Conservation (phyloP, 192 early-diverging fungal species). For the Backusella mclennaniae region DNA sequence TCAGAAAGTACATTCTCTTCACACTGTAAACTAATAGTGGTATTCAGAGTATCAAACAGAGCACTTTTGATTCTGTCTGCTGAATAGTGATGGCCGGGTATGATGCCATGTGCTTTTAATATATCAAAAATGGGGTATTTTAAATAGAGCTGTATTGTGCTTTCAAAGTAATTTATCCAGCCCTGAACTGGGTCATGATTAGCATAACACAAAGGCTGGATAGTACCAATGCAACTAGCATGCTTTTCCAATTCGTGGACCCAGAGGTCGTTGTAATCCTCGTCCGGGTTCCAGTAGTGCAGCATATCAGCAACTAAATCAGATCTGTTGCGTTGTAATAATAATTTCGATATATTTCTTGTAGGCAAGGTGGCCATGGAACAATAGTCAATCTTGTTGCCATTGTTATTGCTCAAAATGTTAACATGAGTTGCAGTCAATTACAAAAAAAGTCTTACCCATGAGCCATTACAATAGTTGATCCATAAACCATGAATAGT, state of each 20-base stretch:
- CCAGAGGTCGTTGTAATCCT: background rate
- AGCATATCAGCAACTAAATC: background rate
- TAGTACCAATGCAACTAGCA: background rate
- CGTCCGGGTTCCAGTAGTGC: background rate
- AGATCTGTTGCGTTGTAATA: background rate
- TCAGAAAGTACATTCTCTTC: background rate
- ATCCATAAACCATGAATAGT: background rate
- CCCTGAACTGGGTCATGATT: background rate
- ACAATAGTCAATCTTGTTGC: background rate
- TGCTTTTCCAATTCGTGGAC: background rate
- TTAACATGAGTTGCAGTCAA: background rate
- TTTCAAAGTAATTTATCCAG: background rate
- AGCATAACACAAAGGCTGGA: background rate
- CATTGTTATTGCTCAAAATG: background rate
- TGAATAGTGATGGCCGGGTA: background rate
- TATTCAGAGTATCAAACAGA: background rate
- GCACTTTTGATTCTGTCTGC: background rate
- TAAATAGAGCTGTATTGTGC: background rate
- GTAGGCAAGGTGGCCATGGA: background rate
- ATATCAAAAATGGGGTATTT: background rate
- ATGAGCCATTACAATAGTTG: slow-evolving; percentile 4
- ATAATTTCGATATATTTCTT: background rate
- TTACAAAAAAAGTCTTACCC: background rate
- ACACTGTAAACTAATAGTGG: background rate
- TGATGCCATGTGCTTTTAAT: background rate